Conservation (phyloP, 2,329 filamentous ascomycete genomes). For the Cercospora berteroae region DNA sequence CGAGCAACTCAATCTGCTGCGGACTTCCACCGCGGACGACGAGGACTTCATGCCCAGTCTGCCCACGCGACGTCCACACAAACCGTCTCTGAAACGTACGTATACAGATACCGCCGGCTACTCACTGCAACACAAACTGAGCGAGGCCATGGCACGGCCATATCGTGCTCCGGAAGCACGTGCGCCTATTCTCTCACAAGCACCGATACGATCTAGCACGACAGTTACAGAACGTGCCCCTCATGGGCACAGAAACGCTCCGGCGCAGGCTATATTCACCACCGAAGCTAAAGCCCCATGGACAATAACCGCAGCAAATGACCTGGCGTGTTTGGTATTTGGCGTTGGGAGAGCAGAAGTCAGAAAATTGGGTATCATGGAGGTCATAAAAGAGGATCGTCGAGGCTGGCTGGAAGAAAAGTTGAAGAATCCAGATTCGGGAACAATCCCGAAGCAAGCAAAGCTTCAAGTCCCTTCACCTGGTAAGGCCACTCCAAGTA, state of each 20-base stretch:
- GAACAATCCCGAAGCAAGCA: constrained; percentile 24
- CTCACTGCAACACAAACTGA: constrained; percentile 75
- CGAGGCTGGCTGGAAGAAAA: constrained; percentile 87
- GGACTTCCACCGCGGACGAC: constrained; percentile 20
- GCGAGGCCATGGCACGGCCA: constrained; percentile 81
- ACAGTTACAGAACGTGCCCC: constrained; percentile 43
- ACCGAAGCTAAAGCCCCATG: constrained; percentile 88
- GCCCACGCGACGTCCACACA: constrained; percentile 46
- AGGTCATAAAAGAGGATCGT: constrained; percentile 88
- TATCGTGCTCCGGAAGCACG: constrained; percentile 61
- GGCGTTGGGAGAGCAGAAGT: constrained; percentile 97
- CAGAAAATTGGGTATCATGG: constrained; percentile 87
- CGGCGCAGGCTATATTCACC: constrained; percentile 96
- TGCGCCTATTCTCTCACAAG: constrained; percentile 39
- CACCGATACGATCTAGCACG: constrained; percentile 37
- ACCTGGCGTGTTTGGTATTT: constrained; percentile 94
- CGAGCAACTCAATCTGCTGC: constrained; percentile 15
- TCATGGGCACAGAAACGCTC: constrained; percentile 88
- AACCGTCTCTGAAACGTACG: constrained; percentile 67
- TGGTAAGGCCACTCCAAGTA: constrained; percentile 40
- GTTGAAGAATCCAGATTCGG: constrained; percentile 62
- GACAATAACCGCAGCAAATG: constrained; percentile 95
- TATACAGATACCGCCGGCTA: constrained; percentile 78
- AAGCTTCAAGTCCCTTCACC: constrained; percentile 28
- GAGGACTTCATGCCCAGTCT: constrained; percentile 27